These are phyloP conservation scores for Odontarrhena argentea DNA, from an alignment of 345 rosid species.

Conservation along the genomic window DNA sequence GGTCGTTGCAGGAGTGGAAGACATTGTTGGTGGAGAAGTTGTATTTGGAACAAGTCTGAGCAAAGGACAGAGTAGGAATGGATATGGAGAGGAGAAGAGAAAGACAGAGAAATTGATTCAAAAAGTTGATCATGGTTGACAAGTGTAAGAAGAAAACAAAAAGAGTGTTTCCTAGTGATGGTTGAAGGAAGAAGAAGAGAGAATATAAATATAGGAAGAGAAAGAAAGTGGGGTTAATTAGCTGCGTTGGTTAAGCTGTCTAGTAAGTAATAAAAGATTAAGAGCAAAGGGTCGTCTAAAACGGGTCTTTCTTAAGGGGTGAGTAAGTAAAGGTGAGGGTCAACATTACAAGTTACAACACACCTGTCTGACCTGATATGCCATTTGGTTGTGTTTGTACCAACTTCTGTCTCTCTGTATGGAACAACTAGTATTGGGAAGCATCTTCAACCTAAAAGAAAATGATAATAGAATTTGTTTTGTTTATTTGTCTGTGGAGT, in stretches of 20 bases:
- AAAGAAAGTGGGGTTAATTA: slow-evolving; percentile 26
- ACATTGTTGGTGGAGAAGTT: slow-evolving; percentile 60
- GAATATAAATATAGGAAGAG: slow-evolving; percentile 36
- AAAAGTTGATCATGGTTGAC: slow-evolving; percentile 29
- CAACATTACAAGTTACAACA: slow-evolving; percentile 39
- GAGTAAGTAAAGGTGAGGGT: slow-evolving; percentile 11
- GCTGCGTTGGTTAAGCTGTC: slow-evolving; percentile 45
- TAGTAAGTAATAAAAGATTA: slow-evolving; percentile 8
- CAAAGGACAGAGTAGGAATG: slow-evolving; percentile 30
- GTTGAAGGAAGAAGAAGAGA: slow-evolving; percentile 25
- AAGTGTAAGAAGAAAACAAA: slow-evolving; percentile 31
- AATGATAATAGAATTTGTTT: slow-evolving; percentile 18
- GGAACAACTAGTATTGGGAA: slow-evolving; percentile 32
- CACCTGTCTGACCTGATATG: slow-evolving; percentile 35
- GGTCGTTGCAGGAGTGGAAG: slow-evolving; percentile 69
- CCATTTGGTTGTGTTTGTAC: slow-evolving; percentile 15
- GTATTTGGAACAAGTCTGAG: slow-evolving; percentile 64
- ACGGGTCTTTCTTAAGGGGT: neutral
- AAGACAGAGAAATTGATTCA: slow-evolving; percentile 21
- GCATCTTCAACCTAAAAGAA: slow-evolving; percentile 29
- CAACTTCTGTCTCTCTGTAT: slow-evolving; percentile 26
- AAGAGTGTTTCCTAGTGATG: slow-evolving; percentile 13
- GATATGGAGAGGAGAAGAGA: slow-evolving; percentile 32
- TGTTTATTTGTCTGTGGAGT: slow-evolving; percentile 25
- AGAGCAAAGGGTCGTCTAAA: neutral